Percentiles rank a stretch among this genome's conserved stretches.
Evolutionary conservation across 192 early-diverging fungal genomes (phyloP).

Genomic region (Glomus cerebriforme): DNA sequence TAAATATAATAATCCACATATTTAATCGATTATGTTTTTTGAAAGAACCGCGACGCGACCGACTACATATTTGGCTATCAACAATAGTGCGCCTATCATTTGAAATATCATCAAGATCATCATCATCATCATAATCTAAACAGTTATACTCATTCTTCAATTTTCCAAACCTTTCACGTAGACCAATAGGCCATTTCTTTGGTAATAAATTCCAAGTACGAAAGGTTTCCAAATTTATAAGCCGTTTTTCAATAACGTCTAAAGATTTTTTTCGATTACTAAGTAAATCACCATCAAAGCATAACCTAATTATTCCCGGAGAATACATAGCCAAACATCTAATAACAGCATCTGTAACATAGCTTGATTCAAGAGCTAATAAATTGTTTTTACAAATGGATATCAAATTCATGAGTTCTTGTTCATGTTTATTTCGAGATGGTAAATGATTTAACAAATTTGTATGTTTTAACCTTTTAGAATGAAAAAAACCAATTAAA

Average conservation of each 20-base stretch:
- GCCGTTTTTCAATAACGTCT: background rate
- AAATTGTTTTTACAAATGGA: conserved; percentile 9
- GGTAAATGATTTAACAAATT: background rate
- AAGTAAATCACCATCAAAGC: conserved; percentile 2
- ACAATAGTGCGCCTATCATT: background rate
- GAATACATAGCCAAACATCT: background rate
- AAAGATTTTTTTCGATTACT: background rate
- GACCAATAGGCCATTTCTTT: background rate
- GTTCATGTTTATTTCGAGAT: background rate
- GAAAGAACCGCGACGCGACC: background rate
- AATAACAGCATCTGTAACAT: background rate
- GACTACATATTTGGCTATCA: background rate
- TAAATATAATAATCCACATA: background rate
- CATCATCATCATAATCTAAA: background rate
- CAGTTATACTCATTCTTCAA: background rate
- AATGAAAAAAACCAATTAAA: background rate
- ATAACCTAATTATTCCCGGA: conserved; percentile 1
- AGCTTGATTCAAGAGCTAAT: background rate
- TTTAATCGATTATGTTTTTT: background rate
- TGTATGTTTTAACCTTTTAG: conserved; percentile 8
- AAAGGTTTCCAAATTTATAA: conserved; percentile 4
- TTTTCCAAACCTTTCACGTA: background rate
- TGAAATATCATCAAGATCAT: background rate
- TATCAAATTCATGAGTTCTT: conserved; percentile 10
- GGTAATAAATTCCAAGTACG: background rate